phyloP scores from a whole-genome alignment of 345 rosid genomes.

The Ricinus communis region DNA sequence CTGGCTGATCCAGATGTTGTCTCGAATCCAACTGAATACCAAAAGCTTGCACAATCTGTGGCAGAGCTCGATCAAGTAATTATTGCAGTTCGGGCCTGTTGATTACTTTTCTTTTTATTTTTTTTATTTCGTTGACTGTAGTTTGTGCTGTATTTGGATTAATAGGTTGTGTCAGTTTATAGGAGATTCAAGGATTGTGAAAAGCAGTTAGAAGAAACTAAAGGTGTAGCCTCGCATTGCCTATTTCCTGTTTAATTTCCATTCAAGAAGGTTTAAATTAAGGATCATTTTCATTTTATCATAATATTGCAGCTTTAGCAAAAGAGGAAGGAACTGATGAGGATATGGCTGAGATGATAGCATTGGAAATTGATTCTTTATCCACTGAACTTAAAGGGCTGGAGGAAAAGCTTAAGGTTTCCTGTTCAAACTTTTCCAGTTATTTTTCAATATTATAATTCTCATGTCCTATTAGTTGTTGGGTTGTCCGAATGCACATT shows the following conservation, averaged over 20 bases:
- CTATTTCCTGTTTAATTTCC: background rate
- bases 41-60: slow-evolving; percentile 82
- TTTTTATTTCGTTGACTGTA: background rate
- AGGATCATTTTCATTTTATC: slow-evolving; percentile 5
- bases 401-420: slow-evolving; percentile 87
- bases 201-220: slow-evolving; percentile 71
- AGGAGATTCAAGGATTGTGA: slow-evolving; percentile 82
- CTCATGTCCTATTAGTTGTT: background rate
- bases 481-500: background rate
- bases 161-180: slow-evolving; percentile 69
- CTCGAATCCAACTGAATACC: slow-evolving; percentile 75
- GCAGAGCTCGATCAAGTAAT: slow-evolving; percentile 86
- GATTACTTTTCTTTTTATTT: too few species aligned
- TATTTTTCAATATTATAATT: background rate
- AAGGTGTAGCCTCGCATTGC: slow-evolving; percentile 43
- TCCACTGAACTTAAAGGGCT: slow-evolving; percentile 60
- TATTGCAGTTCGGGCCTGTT: background rate
- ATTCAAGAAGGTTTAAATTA: background rate
- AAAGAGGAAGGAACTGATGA: slow-evolving; percentile 73
- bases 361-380: slow-evolving; percentile 67
- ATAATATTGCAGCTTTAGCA: slow-evolving; percentile 51
- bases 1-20: slow-evolving; percentile 90
- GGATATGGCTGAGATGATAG: slow-evolving; percentile 97
- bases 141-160: slow-evolving; percentile 18
- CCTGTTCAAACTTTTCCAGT: background rate